These are phyloP conservation scores for Fragilaria crotonensis DNA, from an alignment of 108 stramenopile genomes.

Conservation along the genomic window DNA sequence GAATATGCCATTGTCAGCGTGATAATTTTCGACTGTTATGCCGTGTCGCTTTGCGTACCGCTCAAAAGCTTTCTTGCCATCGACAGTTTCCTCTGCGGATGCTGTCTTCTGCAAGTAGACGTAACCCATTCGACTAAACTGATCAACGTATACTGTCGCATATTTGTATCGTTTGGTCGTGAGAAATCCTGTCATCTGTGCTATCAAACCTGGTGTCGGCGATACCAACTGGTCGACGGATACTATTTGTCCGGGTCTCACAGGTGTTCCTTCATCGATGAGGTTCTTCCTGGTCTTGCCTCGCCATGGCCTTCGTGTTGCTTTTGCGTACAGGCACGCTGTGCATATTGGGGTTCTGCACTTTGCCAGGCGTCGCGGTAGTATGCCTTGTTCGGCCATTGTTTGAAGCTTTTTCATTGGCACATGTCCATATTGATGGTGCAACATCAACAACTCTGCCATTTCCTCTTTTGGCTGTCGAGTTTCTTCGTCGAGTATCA, in stretches of 20 bases:
- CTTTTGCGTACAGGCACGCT: constrained; percentile 15
- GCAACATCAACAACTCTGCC: constrained; percentile 21
- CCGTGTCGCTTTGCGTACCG: neutral
- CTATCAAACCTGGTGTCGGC: no score
- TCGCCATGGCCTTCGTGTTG: constrained; percentile 4
- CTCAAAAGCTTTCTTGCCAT: constrained; percentile 9
- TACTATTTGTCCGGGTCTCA: constrained; percentile 10
- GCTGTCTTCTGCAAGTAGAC: constrained; percentile 1
- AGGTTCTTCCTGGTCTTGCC: neutral
- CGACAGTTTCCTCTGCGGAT: constrained; percentile 1
- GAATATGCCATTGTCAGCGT: constrained; percentile 5
- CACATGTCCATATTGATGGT: constrained; percentile 18
- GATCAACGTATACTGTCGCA: neutral
- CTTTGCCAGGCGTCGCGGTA: constrained; percentile 19
- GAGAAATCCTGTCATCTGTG: constrained; percentile 21
- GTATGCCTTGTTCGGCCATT: constrained; percentile 25
- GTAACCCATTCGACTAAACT: neutral
- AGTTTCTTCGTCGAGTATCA: constrained; percentile 4
- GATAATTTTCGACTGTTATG: constrained; percentile 1
- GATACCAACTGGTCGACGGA: no score
- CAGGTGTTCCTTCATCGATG: neutral
- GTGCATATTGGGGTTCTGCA: constrained; percentile 23
- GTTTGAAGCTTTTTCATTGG: constrained; percentile 12
- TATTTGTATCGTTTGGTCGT: constrained; percentile 19
- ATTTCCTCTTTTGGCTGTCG: neutral